phyloP scores from a whole-genome alignment of 441 rosid species.

The Pelargonium australe region DNA sequence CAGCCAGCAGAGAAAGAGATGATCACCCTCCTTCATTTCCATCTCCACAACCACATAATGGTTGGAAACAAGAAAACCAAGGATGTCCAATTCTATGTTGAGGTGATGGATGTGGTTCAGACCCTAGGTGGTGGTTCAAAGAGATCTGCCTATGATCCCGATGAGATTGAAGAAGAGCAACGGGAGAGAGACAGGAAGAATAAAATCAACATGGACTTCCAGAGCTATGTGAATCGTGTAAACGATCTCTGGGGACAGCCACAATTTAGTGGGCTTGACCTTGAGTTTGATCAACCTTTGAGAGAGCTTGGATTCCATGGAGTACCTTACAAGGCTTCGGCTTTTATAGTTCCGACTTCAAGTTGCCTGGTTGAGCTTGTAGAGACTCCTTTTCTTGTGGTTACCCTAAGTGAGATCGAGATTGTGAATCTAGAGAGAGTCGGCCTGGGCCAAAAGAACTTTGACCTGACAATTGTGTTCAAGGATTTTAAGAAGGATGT shows the following conservation, averaged over 20 bases:
- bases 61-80: conserved; percentile 35
- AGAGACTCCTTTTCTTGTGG: conserved; percentile 34
- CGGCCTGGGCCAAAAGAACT: conserved; percentile 36
- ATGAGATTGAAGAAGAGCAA: conserved; percentile 39
- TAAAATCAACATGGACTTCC: conserved; percentile 27
- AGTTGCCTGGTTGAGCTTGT: conserved; percentile 33
- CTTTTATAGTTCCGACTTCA: conserved; percentile 34
- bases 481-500: conserved; percentile 36
- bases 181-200: conserved; percentile 31
- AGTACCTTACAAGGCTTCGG: conserved; percentile 33
- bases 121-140: conserved; percentile 30
- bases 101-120: conserved; percentile 37
- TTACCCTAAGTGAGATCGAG: conserved; percentile 32
- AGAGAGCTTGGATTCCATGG: conserved; percentile 37
- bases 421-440: conserved; percentile 37
- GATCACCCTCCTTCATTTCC: conserved; percentile 36
- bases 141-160: conserved; percentile 36
- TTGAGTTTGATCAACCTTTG: conserved; percentile 34
- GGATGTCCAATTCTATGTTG: conserved; percentile 30
- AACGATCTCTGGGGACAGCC: conserved; percentile 34
- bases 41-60: conserved; percentile 36
- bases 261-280: conserved; percentile 29
- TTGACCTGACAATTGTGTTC: conserved; percentile 31
- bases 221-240: conserved; percentile 23
- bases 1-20: conserved; percentile 39